Conservation (phyloP, 1,284 basidiomycete species). For the Cryptococcus amylolentus region DNA sequence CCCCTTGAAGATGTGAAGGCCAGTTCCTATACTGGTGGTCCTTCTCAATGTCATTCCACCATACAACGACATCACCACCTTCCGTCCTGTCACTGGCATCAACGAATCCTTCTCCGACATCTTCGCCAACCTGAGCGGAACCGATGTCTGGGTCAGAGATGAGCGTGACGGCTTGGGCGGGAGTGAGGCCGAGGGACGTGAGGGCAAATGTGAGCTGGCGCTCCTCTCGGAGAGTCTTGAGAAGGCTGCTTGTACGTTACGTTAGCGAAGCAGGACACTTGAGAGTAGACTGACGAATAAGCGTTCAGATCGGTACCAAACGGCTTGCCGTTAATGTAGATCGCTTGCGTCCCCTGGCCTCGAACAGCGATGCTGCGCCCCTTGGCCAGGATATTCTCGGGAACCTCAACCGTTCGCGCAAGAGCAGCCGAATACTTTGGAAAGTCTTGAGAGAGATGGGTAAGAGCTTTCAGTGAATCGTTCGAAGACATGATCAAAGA, state of each 20-base stretch:
- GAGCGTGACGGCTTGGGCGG: slow-evolving; percentile 65
- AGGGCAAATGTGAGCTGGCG: slow-evolving; percentile 63
- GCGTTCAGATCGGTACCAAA: slow-evolving; percentile 66
- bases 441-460: slow-evolving; percentile 77
- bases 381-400: slow-evolving; percentile 56
- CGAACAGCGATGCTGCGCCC: slow-evolving; percentile 54
- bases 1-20: slow-evolving; percentile 28
- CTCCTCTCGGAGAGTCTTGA: slow-evolving; percentile 70
- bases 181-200: slow-evolving; percentile 60
- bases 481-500: slow-evolving; percentile 65
- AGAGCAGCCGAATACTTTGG: slow-evolving; percentile 74
- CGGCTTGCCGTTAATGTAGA: slow-evolving; percentile 75
- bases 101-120: slow-evolving; percentile 68
- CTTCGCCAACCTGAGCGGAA: slow-evolving; percentile 54
- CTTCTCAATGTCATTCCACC: slow-evolving; percentile 87
- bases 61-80: slow-evolving; percentile 68
- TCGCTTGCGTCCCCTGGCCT: slow-evolving; percentile 28
- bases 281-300: slow-evolving; percentile 55
- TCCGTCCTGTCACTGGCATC: slow-evolving; percentile 85
- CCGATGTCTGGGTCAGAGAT: slow-evolving; percentile 63
- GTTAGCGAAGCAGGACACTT: background rate
- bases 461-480: slow-evolving; percentile 62
- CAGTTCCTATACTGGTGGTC: slow-evolving; percentile 56
- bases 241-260: slow-evolving; percentile 53
- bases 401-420: slow-evolving; percentile 59